Conservation (phyloP, 2,329 filamentous ascomycete genomes). For the Phialophora tarda region DNA sequence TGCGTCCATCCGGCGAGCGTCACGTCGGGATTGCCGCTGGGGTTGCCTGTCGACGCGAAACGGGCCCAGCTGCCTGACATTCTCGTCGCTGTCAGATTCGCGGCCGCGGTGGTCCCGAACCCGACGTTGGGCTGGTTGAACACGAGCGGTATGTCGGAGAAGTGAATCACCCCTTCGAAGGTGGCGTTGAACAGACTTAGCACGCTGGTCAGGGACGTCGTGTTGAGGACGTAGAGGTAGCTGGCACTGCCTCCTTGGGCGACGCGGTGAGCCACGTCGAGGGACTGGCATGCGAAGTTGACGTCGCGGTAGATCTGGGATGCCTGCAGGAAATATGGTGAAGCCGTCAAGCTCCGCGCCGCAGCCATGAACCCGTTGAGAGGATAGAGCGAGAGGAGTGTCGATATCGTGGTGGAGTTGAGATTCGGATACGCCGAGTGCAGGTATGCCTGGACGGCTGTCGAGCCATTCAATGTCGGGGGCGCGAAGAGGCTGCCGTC, state of each 20-base stretch:
- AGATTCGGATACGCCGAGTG: constrained; percentile 20
- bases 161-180: constrained; percentile 27
- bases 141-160: constrained; percentile 26
- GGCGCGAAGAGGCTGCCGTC: constrained; percentile 26
- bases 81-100: constrained; percentile 17
- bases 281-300: constrained; percentile 28
- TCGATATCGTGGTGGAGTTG: constrained; percentile 22
- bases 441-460: constrained; percentile 16
- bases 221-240: constrained; percentile 28
- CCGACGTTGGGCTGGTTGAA: constrained; percentile 28
- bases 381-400: constrained; percentile 23
- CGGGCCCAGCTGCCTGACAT: constrained; percentile 29
- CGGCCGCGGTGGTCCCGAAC: constrained; percentile 25
- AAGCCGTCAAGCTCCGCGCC: constrained; percentile 11
- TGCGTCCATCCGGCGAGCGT: constrained; percentile 23
- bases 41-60: constrained; percentile 21
- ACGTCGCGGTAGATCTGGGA: constrained; percentile 28
- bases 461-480: constrained; percentile 17
- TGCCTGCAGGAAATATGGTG: constrained; percentile 26
- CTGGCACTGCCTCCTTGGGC: constrained; percentile 18
- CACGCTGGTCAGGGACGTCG: constrained; percentile 19
- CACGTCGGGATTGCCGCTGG: constrained; percentile 17
- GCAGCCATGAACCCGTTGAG: constrained; percentile 19
- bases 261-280: constrained; percentile 24
- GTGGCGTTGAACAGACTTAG: constrained; percentile 20